Conservation (phyloP, 192 early-diverging fungal genomes). For the Powellomyces hirtus region DNA sequence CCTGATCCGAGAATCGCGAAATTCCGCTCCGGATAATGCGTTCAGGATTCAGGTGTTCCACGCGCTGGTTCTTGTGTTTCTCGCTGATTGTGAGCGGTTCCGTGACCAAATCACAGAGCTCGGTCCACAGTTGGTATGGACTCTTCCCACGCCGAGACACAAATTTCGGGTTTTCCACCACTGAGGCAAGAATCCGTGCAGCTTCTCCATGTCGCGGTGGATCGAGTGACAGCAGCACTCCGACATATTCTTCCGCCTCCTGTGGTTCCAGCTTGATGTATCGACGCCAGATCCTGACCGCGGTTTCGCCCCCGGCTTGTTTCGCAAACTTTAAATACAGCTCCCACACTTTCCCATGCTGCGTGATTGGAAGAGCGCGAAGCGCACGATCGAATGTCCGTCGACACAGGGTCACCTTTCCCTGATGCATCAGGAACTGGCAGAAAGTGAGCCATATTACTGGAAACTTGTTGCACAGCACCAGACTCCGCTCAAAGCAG, state of each 20-base stretch:
- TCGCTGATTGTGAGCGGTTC: slow-evolving; percentile 59
- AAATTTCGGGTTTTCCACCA: slow-evolving; percentile 76
- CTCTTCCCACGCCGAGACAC: slow-evolving; percentile 62
- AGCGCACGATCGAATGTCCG: slow-evolving; percentile 90
- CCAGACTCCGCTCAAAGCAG: slow-evolving; percentile 83
- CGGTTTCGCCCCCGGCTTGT: slow-evolving; percentile 75
- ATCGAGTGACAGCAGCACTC: slow-evolving; percentile 62
- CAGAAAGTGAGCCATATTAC: slow-evolving; percentile 86
- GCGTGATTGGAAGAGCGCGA: slow-evolving; percentile 85
- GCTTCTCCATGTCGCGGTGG: slow-evolving; percentile 73
- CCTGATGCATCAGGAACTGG: slow-evolving; percentile 64
- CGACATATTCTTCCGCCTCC: slow-evolving; percentile 71
- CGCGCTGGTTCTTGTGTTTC: background rate
- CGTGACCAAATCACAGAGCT: slow-evolving; percentile 78
- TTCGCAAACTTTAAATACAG: slow-evolving; percentile 80
- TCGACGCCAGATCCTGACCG: slow-evolving; percentile 74
- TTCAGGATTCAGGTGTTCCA: slow-evolving; percentile 71
- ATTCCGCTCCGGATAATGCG: slow-evolving; percentile 83
- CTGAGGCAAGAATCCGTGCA: slow-evolving; percentile 62
- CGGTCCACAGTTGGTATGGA: slow-evolving; percentile 72
- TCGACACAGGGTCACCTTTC: slow-evolving; percentile 56
- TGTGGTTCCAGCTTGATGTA: slow-evolving; percentile 83
- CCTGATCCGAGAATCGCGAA: slow-evolving; percentile 74
- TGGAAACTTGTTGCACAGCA: slow-evolving; percentile 96
- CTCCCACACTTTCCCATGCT: slow-evolving; percentile 88